phyloP scores from a whole-genome alignment of 805 yeast genomes.

The Starmerella scarabaei region DNA sequence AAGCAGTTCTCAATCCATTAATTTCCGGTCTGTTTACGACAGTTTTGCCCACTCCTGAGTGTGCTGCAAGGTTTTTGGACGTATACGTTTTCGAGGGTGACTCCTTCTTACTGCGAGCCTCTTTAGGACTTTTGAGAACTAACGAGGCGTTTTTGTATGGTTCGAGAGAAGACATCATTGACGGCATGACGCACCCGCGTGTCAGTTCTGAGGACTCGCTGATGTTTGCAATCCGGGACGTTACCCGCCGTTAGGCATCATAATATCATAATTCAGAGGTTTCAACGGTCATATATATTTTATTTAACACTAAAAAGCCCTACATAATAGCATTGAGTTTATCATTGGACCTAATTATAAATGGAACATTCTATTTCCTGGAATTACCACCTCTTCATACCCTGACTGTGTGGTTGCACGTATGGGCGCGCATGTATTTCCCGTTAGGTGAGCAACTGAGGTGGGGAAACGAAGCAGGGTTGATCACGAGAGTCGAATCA shows the following conservation, averaged over 20 bases:
- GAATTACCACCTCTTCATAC: too few relatives aligned
- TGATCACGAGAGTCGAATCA: too few relatives aligned
- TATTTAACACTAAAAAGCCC: not conserved
- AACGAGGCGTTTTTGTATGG: constrained; percentile 44
- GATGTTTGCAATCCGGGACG: constrained; percentile 10
- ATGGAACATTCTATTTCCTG: too few relatives aligned
- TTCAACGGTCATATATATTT: not conserved
- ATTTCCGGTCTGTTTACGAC: constrained; percentile 35
- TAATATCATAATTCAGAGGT: too few relatives aligned
- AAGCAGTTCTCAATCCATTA: constrained; percentile 34
- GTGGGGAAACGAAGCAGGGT: too few relatives aligned
- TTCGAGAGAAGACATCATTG: constrained; percentile 34
- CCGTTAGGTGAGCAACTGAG: too few relatives aligned
- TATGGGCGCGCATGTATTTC: too few relatives aligned
- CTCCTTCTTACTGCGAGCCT: constrained; percentile 38
- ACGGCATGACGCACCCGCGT: constrained; percentile 17
- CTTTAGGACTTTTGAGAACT: constrained; percentile 40
- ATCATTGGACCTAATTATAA: too few relatives aligned
- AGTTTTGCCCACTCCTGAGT: constrained; percentile 34
- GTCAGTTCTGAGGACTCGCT: constrained; percentile 13
- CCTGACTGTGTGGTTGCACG: too few relatives aligned
- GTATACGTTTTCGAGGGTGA: constrained; percentile 51
- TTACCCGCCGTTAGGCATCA: constrained; percentile 2
- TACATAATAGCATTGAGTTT: too few relatives aligned
- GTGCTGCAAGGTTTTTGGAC: constrained; percentile 41